A percentile compares a stretch with the other conserved stretches of the same genome.
These are phyloP conservation scores for Coleophoma crateriformis DNA, from an alignment of 2,329 filamentous ascomycete genomes.

Conservation along the genomic window DNA sequence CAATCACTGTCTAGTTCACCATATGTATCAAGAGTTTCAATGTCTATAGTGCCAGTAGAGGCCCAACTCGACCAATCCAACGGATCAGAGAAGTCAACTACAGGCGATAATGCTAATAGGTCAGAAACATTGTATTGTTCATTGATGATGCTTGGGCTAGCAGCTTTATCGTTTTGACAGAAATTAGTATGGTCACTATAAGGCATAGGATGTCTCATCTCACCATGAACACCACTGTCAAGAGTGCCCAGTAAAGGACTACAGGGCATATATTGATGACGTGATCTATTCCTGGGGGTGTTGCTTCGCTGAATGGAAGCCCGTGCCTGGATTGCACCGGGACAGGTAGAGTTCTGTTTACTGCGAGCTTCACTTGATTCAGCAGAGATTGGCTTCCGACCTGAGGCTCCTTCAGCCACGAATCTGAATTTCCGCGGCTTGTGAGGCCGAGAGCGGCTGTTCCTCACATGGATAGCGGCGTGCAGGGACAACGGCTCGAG, in stretches of 20 bases:
- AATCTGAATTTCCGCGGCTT: background rate
- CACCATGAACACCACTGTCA: background rate
- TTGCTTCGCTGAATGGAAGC: background rate
- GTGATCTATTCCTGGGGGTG: background rate
- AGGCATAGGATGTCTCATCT: background rate
- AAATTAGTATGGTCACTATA: background rate
- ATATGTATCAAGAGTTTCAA: background rate
- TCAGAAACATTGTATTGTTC: background rate
- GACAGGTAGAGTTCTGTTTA: background rate
- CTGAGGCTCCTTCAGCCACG: background rate
- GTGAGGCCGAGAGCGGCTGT: background rate
- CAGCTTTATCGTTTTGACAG: background rate
- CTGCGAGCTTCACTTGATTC: background rate
- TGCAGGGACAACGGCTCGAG: background rate
- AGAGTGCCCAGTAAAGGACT: background rate
- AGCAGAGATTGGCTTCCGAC: background rate
- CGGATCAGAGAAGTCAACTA: background rate
- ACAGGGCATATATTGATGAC: background rate
- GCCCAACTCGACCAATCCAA: background rate
- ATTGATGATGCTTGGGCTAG: background rate
- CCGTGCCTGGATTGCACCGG: background rate
- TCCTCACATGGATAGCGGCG: background rate
- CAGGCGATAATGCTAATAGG: background rate
- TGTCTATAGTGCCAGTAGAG: background rate
- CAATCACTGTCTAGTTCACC: background rate